Base-by-base conservation (phyloP, 2,329 filamentous ascomycete genomes). In the Talaromyces atroroseus region DNA sequence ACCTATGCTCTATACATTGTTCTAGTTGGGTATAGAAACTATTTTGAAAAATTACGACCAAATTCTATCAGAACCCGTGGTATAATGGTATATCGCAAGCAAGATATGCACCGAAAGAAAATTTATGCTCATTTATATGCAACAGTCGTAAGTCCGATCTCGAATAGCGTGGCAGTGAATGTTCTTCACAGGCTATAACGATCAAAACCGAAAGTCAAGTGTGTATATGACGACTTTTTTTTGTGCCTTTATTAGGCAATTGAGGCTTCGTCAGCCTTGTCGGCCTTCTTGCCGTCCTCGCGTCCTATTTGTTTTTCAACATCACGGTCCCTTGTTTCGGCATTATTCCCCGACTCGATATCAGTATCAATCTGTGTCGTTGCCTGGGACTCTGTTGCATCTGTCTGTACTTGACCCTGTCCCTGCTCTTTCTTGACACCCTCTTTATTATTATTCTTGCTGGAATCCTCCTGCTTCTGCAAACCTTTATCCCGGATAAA, bases 401-500 rank as follows among this genome's bases (percentile, higher is more conserved):
- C 46, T n/a, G 29, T 46, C 44, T 47, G 42, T 12, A 12, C 52
- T 40, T 45, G 23, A 16, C 11, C 32, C 11, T 10, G 5, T 42
- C 34, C 20, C 8, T 36, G 29, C 12, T 48, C 32, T 8, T 50
- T 38, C 20, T 42, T 49, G 2, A 18, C 11, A 49, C n/a, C 32
- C 11, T 59, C 58, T 51, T 66, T 61, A 6, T 36, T 36, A 4
- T 16, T 36, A 2, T 16, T 16, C 3, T 36, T 36, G 14, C 54
- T 64, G 0, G 62, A 61, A 7, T 71, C 69, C 50, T 70, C 71
- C 1, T 64, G 65, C 46, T 69, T 64, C 44, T 70, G 68, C 49
- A 84, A 60, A 0, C 80, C 81, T 32, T 70, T 70, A 56, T 82
- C 77, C 52, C 75, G 78, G 56, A 86, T 74, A 11, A 84, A 74